These are phyloP conservation scores for Globisporangium acanthophoron DNA, from an alignment of 352 stramenopile genomes.

Conservation along the genomic window DNA sequence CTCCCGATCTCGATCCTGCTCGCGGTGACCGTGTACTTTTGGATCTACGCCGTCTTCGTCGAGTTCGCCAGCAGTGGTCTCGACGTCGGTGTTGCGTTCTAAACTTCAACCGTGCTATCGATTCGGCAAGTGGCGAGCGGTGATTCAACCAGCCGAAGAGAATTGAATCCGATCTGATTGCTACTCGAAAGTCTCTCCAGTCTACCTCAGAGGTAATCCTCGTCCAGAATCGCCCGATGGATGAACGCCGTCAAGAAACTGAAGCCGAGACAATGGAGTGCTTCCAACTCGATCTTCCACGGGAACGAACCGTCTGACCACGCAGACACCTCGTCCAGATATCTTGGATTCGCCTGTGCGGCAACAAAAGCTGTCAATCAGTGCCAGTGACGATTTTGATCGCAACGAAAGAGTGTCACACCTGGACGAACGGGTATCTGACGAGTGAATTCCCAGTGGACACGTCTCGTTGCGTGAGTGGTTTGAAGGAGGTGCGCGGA, in stretches of 20 bases:
- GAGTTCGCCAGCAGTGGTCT: constrained; percentile 51
- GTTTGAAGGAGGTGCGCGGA: constrained; percentile 47
- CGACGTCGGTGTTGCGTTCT: constrained; percentile 20
- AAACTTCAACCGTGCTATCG: neutral
- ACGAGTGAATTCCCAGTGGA: constrained; percentile 35
- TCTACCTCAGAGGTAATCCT: constrained; percentile 27
- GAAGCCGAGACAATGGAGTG: constrained; percentile 72
- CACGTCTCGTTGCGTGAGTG: constrained; percentile 49
- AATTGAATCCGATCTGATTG: neutral
- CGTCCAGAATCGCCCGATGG: constrained; percentile 32
- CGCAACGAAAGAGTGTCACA: constrained; percentile 9
- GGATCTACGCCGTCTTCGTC: constrained; percentile 66
- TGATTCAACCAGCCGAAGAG: neutral
- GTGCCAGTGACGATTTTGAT: no score
- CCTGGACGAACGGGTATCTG: constrained; percentile 57
- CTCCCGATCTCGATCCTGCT: constrained; percentile 93
- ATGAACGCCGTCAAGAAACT: constrained; percentile 64
- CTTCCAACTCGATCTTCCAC: constrained; percentile 81
- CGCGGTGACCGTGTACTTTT: constrained; percentile 75
- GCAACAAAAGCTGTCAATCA: neutral
- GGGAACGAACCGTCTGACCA: constrained; percentile 41
- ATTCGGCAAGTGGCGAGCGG: neutral
- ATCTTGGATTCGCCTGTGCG: constrained; percentile 40
- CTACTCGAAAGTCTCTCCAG: neutral
- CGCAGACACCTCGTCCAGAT: constrained; percentile 44